Percentiles rank a stretch among this genome's conserved stretches.
These are phyloP conservation scores for Arthrobotrys megalospora DNA, from an alignment of 2,329 filamentous ascomycete species.

Conservation along the genomic window DNA sequence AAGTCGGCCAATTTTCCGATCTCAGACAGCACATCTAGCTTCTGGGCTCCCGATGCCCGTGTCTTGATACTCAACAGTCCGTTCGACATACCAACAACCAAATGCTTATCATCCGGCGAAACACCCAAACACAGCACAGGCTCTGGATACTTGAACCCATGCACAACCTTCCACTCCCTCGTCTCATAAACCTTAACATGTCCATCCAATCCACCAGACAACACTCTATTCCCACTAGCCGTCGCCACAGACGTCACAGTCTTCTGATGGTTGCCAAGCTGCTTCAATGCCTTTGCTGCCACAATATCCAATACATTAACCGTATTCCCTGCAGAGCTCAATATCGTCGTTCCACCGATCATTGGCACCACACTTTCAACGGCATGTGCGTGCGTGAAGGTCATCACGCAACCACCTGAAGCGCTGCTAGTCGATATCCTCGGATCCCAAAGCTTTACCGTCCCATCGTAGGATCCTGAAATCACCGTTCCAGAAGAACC, in stretches of 20 bases:
- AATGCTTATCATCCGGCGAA: conserved; percentile 85
- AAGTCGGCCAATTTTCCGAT: conserved; percentile 57
- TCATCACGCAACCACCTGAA: conserved; percentile 76
- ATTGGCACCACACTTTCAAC: conserved; percentile 91
- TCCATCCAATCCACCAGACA: conserved; percentile 91
- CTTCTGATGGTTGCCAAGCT: conserved; percentile 96
- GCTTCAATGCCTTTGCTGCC: conserved; percentile 86
- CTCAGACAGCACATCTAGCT: conserved; percentile 66
- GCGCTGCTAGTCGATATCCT: conserved; percentile 75
- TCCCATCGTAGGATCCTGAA: conserved; percentile 94
- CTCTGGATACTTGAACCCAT: conserved; percentile 90
- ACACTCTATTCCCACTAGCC: conserved; percentile 78
- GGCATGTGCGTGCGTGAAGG: conserved; percentile 92
- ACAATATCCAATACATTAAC: conserved; percentile 94
- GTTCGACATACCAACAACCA: conserved; percentile 94
- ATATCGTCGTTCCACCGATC: conserved; percentile 85
- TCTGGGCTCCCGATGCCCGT: conserved; percentile 85
- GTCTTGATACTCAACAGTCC: conserved; percentile 93
- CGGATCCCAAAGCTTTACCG: conserved; percentile 93
- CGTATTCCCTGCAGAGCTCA: conserved; percentile 86
- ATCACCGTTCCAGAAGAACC: conserved; percentile 74
- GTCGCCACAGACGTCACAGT: conserved; percentile 83
- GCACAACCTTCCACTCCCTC: conserved; percentile 94
- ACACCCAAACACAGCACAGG: conserved; percentile 89
- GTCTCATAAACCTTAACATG: conserved; percentile 98